Base-by-base conservation (phyloP, 768 basidiomycete species). In the Mycena amicta region DNA sequence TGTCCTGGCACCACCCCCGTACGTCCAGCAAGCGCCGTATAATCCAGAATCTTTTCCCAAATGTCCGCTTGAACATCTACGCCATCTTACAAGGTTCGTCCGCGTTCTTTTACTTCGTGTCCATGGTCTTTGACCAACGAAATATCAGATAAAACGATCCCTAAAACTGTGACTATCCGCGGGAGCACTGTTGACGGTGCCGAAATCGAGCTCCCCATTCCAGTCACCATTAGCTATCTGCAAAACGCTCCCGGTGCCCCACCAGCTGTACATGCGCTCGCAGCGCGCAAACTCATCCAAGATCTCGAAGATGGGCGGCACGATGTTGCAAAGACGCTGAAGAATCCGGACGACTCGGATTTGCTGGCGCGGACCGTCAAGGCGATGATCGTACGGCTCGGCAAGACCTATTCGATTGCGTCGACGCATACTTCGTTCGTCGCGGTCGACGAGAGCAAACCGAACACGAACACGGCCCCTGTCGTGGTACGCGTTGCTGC, bases 241-340 rank as follows among this genome's bases (percentile, higher is more conserved):
- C 53, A 37, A 37, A 65, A 62, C 31, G 30, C 39, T 1, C 37
- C 57, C 5, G 37, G 23, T 8, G 54, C 56, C 11, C 53, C 64
- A 33, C 61, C 64, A 2, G 55, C 58, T 39, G 16, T 62, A 3
- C 61, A 60, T 46, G 55, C 61, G 4, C 57, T 62, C 18, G 52
- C 64, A 13, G 64, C 58, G 2, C 61, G 58, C 31, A 57, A 62
- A 28, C 40, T 62, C 53, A 55, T 65, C 33, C 61, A 65, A 12
- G 61, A 65, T 26, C 52, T 65, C 20, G 60, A 65, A 28, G 64
- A 62, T 41, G 64, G 64, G 15, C 22, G 56, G 22, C 61, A 65
- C 45, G 64, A 31, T 23, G 29, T 56, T 5, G 26, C 25, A 25
- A 33, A 25, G 45, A 47, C 55, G 6, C 30, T 56, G 5, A 23